Evolutionary conservation across 148 eudicot species (phyloP).

Genomic region (Fallopia convolvulus): DNA sequence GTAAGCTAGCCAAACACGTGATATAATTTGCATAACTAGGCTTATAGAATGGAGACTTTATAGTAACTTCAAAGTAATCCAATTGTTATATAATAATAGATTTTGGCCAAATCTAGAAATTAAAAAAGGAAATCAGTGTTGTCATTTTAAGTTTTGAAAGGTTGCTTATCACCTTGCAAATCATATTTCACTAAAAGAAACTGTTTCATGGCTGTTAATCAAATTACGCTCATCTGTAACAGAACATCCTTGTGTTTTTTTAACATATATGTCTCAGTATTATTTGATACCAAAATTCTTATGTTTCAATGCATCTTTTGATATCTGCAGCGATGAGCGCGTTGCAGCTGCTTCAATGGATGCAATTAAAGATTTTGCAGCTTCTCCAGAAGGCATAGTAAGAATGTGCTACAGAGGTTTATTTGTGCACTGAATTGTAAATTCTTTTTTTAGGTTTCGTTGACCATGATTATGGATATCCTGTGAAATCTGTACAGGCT

Average conservation of each 20-base stretch:
- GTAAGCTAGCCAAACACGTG: conserved; percentile 26
- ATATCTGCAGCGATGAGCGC: conserved; percentile 60
- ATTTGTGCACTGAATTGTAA: background rate
- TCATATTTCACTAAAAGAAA: no score
- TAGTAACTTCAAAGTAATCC: background rate
- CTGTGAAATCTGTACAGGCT: conserved; percentile 30
- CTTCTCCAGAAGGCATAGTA: conserved; percentile 59
- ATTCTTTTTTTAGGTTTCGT: background rate
- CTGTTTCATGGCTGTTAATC: background rate
- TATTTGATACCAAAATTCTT: background rate
- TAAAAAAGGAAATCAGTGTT: background rate
- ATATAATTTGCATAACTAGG: background rate
- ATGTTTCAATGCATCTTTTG: background rate
- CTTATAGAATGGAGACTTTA: background rate
- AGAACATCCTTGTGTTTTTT: background rate
- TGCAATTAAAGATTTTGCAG: conserved; percentile 60
- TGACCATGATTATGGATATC: conserved; percentile 1
- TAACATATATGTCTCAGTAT: background rate
- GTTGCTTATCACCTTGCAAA: background rate
- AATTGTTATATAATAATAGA: background rate
- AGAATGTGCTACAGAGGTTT: conserved; percentile 16
- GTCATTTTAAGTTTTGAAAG: background rate
- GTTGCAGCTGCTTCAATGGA: conserved; percentile 73
- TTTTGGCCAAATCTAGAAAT: background rate
- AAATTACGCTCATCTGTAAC: background rate